Evolutionary conservation across 176 grass and related monocot genomes (phyloP).

Genomic region (Aegilops speltoides): DNA sequence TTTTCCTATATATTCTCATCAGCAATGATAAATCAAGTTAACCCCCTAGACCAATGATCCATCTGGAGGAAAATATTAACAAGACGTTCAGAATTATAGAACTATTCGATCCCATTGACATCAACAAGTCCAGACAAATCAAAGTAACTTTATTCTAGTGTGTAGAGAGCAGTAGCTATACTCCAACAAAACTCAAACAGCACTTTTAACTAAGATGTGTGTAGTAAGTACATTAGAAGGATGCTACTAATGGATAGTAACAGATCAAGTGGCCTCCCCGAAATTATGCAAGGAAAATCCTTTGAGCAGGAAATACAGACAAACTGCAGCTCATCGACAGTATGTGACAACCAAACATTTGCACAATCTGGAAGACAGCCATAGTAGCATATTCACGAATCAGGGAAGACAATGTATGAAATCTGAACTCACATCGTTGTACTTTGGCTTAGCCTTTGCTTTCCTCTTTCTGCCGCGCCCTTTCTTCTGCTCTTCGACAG

Average conservation of each 20-base stretch:
- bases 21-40: too few relatives aligned
- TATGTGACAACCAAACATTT: background rate
- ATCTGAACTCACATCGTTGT: constrained; percentile 72
- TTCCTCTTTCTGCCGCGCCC: constrained; percentile 71
- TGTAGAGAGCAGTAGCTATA: background rate
- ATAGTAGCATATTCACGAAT: background rate
- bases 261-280: background rate
- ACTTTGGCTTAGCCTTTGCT: constrained; percentile 37
- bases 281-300: background rate
- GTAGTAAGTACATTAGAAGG: background rate
- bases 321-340: background rate
- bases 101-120: background rate
- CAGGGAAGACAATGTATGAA: background rate
- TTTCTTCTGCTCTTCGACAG: constrained; percentile 50
- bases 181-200: background rate
- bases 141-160: background rate
- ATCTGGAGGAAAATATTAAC: background rate
- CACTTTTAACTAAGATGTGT: background rate
- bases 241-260: background rate
- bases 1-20: too few relatives aligned
- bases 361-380: background rate
- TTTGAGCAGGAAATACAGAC: background rate
- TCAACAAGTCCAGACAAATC: background rate
- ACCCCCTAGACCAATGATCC: background rate
- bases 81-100: background rate